A percentile compares a stretch with the other conserved stretches of the same genome.
These are phyloP conservation scores for Austroboletus niveus DNA, from an alignment of 1,284 basidiomycete genomes.

Conservation along the genomic window DNA sequence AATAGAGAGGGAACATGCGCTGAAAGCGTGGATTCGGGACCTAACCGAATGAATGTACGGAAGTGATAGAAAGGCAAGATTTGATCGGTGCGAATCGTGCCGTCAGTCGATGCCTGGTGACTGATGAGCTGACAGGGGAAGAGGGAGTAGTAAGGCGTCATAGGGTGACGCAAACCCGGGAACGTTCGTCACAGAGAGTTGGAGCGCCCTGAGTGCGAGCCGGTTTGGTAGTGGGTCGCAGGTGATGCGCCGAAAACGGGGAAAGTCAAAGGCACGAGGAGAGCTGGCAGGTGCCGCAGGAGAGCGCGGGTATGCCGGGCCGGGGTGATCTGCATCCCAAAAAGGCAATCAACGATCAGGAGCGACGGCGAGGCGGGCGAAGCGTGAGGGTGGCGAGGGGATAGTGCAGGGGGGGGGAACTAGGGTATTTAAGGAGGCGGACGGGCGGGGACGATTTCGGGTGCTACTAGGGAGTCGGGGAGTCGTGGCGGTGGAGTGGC, in stretches of 20 bases:
- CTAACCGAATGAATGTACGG: constrained; percentile 1
- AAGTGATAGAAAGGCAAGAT: neutral
- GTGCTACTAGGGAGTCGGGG: neutral
- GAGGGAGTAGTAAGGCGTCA: neutral
- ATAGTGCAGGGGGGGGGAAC: neutral
- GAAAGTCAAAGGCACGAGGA: constrained; percentile 10
- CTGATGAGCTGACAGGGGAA: neutral
- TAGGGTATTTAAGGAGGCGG: constrained; percentile 1
- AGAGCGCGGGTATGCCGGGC: neutral
- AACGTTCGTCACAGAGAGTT: neutral
- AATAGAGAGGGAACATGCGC: constrained; percentile 17
- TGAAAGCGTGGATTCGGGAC: constrained; percentile 15
- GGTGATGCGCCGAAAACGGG: too few relatives aligned
- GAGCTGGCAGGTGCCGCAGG: neutral
- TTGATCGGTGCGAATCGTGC: constrained; percentile 6
- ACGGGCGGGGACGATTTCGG: neutral
- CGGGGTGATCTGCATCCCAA: constrained; percentile 26
- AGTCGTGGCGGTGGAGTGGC: constrained; percentile 13
- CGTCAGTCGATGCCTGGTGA: constrained; percentile 1
- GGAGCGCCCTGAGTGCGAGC: neutral
- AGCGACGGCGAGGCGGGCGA: neutral
- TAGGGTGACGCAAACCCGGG: constrained; percentile 4
- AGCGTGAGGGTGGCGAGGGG: neutral
- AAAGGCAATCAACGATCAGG: constrained; percentile 14
- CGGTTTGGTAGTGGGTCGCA: neutral